Evolutionary conservation across 169 alveolate genomes (phyloP), one percentile per base, ranked within the genome.

Genomic region (Plasmodium gaboni): DNA sequence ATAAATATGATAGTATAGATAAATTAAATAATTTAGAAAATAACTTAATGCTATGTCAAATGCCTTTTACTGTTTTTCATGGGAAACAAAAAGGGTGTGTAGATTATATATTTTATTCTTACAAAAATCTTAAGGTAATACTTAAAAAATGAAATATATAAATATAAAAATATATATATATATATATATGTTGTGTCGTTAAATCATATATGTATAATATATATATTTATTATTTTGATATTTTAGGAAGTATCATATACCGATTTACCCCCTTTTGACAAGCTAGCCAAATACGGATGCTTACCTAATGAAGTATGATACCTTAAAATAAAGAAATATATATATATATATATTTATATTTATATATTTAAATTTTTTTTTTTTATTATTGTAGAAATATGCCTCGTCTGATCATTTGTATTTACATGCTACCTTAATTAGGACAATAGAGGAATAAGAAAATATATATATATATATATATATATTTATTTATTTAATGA

Each of bases 41-140:
- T 22, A 50, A 80, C 65, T 51, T 80, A 80, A 42, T 71, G 57
- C 24, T 67, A 22, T 67, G 72, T 19, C 51, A 48, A 55, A 60
- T 67, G 0, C 95, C 96, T 17, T 95, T 89, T 74, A 95, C 97
- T 8, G 97, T 96, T 6, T 95, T 88, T 93, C 97, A 95, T 83
- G 97, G 97, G 10, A 92, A 95, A 93, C 97, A 95, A 63, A 74
- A 92, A 48, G 97, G 97, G 17, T 95, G 97, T 53, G 96, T 95
- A 32, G 97, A 95, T 69, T 95, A 95, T 89, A 94, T 95, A 22
- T 95, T 95, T 86, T 94, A 94, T 73, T 70, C 94, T 15, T 65
- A 93, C 19, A 88, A 85, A 59, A 68, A 78, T 55, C 87, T 91
- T 17, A 88, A 85, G 68, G 94, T 94, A 38, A 92, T 68, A 32